Percentiles rank a stretch among this genome's conserved stretches.
Conservation (phyloP, 2,329 filamentous ascomycete genomes). For the Alternaria gansuensis region DNA sequence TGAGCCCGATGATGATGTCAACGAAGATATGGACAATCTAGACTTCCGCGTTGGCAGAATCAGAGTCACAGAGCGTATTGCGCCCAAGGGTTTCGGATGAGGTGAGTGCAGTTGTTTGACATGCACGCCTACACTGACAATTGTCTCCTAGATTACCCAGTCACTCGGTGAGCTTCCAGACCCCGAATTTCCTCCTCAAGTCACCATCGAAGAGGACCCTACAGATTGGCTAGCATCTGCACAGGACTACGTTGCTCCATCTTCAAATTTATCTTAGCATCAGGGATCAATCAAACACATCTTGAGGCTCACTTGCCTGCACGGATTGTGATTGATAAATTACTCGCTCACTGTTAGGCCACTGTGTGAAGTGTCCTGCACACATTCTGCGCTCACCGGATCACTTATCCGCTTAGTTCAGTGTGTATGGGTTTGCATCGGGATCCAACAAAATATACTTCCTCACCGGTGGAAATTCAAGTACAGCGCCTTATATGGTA, state of each 20-base stretch:
- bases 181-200: conserved; percentile 18
- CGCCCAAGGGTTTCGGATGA: conserved; percentile 75
- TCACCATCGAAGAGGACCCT: conserved; percentile 26
- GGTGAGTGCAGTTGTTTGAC: conserved; percentile 54
- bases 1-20: conserved; percentile 67
- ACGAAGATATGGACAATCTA: conserved; percentile 75
- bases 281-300: conserved; percentile 54
- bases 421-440: conserved; percentile 79
- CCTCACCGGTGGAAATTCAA: conserved; percentile 73
- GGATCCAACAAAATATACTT: conserved; percentile 72
- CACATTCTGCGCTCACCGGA: conserved; percentile 76
- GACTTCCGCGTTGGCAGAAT: conserved; percentile 76
- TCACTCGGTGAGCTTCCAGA: conserved; percentile 43
- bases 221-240: conserved; percentile 69
- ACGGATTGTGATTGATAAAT: conserved; percentile 64
- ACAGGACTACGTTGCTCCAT: conserved; percentile 71
- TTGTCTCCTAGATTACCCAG: conserved; percentile 38
- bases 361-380: conserved; percentile 76
- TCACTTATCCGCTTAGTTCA: conserved; percentile 77
- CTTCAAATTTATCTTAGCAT: conserved; percentile 71
- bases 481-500: conserved; percentile 78
- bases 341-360: conserved; percentile 73
- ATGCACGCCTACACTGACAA: conserved; percentile 10
- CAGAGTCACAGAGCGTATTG: conserved; percentile 74
- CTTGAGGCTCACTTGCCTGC: conserved; percentile 70